Evolutionary conservation across 1,139 yeast species (phyloP).

Genomic region (Yarrowia galli): DNA sequence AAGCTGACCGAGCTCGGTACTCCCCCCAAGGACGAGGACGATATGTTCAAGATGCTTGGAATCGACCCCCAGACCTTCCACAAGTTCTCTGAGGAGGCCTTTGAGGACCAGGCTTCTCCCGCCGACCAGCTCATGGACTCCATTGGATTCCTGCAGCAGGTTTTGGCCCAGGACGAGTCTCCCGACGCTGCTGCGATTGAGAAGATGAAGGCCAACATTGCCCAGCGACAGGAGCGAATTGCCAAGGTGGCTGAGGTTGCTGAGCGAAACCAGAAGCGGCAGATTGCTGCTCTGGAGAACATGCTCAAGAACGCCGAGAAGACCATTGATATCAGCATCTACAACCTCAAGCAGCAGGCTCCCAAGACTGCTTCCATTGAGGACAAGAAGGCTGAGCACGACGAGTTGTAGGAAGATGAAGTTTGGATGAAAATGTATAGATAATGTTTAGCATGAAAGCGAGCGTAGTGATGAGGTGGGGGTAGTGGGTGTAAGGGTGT

Average conservation of each 20-base stretch:
- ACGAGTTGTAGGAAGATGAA: slow-evolving; percentile 18
- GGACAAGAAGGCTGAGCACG: slow-evolving; percentile 22
- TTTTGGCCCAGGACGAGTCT: slow-evolving; percentile 36
- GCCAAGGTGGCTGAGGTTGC: slow-evolving; percentile 18
- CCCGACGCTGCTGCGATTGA: slow-evolving; percentile 21
- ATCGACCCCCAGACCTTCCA: slow-evolving; percentile 35
- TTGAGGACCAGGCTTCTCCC: slow-evolving; percentile 35
- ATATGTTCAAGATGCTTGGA: slow-evolving; percentile 33
- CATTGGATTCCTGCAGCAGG: slow-evolving; percentile 33
- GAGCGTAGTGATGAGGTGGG: no score
- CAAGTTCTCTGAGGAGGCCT: slow-evolving; percentile 32
- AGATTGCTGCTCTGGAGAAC: slow-evolving; percentile 43
- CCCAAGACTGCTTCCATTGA: slow-evolving; percentile 32
- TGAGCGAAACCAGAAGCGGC: slow-evolving; percentile 48
- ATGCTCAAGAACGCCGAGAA: slow-evolving; percentile 44
- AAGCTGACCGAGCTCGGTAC: slow-evolving; percentile 37
- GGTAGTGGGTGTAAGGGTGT: neutral
- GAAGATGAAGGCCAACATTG: slow-evolving; percentile 34
- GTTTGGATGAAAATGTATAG: slow-evolving; percentile 25
- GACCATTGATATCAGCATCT: slow-evolving; percentile 43
- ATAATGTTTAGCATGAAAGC: neutral
- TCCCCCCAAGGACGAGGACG: slow-evolving; percentile 37
- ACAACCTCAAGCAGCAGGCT: slow-evolving; percentile 24
- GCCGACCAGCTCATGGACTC: slow-evolving; percentile 38
- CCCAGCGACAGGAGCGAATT: slow-evolving; percentile 30